Percentiles rank a stretch among this genome's conserved stretches.
Conservation (phyloP, 768 basidiomycete species). For the Tricholoma hemisulphureum region DNA sequence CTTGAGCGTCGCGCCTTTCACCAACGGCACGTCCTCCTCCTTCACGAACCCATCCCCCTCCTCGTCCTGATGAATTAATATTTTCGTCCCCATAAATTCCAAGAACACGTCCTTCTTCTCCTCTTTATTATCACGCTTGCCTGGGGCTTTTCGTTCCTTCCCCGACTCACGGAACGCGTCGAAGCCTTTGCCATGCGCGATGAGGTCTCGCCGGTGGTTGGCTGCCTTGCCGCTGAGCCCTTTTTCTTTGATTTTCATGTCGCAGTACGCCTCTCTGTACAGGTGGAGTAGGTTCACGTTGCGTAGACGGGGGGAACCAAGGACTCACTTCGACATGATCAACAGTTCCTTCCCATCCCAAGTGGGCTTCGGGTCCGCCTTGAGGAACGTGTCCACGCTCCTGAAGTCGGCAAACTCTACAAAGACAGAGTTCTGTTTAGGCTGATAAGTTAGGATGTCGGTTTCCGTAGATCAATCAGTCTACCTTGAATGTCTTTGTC, state of each 20-base stretch:
- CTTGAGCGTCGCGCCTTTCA: conserved; percentile 52
- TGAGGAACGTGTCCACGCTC: conserved; percentile 72
- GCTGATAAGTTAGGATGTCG: not conserved
- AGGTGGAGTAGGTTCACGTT: not conserved
- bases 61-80: conserved; percentile 62
- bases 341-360: conserved; percentile 76
- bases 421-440: conserved; percentile 81
- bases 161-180: conserved; percentile 77
- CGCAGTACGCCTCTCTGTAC: conserved; percentile 77
- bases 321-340: conserved; percentile 82
- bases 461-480: not conserved
- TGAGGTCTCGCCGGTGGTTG: conserved; percentile 52
- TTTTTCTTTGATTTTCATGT: conserved; percentile 96
- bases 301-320: not conserved
- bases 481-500: conserved; percentile 85
- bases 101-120: conserved; percentile 62
- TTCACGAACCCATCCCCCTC: conserved; percentile 64
- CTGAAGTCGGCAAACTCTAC: conserved; percentile 78
- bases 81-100: conserved; percentile 70
- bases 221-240: conserved; percentile 77
- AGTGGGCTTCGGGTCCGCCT: conserved; percentile 75
- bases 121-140: conserved; percentile 17
- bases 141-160: conserved; percentile 28
- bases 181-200: conserved; percentile 58
- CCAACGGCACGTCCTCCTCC: conserved; percentile 55